Evolutionary conservation across 176 grass and related monocot genomes (phyloP).

Genomic region (Poa pratensis): DNA sequence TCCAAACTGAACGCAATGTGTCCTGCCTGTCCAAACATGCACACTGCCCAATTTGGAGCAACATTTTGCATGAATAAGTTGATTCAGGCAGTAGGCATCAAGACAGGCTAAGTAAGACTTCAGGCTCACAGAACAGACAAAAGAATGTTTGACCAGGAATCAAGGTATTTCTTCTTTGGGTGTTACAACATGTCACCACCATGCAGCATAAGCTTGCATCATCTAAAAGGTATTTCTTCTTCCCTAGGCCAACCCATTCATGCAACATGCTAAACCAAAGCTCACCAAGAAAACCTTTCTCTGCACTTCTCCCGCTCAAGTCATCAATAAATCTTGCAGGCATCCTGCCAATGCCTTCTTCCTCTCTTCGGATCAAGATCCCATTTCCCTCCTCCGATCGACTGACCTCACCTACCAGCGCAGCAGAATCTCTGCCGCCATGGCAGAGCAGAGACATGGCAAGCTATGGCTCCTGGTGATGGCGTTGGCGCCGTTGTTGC

Average conservation of each 20-base stretch:
- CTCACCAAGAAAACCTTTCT: constrained; percentile 47
- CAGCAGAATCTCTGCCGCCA: neutral
- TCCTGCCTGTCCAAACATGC: neutral
- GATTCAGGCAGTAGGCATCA: neutral
- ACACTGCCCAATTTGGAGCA: neutral
- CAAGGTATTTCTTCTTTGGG: constrained; percentile 47
- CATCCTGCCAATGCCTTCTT: constrained; percentile 45
- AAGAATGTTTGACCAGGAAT: constrained; percentile 42
- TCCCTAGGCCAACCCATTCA: constrained; percentile 54
- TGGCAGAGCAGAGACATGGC: constrained; percentile 34
- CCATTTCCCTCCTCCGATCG: neutral
- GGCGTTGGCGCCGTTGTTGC: constrained; percentile 23
- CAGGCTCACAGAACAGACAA: constrained; percentile 7
- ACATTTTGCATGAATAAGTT: neutral
- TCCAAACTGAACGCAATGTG: neutral
- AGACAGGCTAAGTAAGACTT: neutral
- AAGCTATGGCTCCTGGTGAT: constrained; percentile 40
- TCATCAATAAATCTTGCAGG: too few relatives aligned
- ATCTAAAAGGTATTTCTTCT: constrained; percentile 77
- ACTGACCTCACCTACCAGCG: too few relatives aligned
- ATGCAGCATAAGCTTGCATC: constrained; percentile 47
- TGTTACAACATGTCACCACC: constrained; percentile 31
- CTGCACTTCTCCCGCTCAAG: too few relatives aligned
- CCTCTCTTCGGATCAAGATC: neutral
- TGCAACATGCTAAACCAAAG: constrained; percentile 63